Base-by-base conservation (phyloP, 106 monocot genomes). In the Posidonia australis region DNA sequence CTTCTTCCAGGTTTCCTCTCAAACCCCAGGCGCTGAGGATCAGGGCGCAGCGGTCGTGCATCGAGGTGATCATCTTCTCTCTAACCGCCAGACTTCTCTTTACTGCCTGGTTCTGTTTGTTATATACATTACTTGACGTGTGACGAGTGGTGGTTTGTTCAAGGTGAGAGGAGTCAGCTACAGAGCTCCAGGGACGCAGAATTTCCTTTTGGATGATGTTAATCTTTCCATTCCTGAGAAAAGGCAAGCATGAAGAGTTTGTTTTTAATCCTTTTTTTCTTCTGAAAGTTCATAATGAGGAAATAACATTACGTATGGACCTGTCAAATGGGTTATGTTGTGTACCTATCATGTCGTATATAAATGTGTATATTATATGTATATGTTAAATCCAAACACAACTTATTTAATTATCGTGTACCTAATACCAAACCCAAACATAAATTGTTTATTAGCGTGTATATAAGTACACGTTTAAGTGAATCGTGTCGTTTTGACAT, bases 91-190 rank as follows among this genome's bases (percentile, higher is more conserved):
- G 62, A 16, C 36, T 3, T 62, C 22, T 21, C 30, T 42, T 9
- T 20, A 16, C n/a, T 20, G 32, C 4, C 10, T 44, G 62, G 43
- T 62, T 36, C 30, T 56, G 56, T 56, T 22, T 22, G 5, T 56
- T 56, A 52, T 7, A 52, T 5, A 52, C 9, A 20, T 57, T 26
- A 18, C 59, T 32, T 14, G 21, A 17, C 13, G 1, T 46, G 13
- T 12, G n/a, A 29, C 30, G 6, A 10, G 1, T 43, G 16, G 24
- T 54, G 36, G 28, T 22, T 54, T 70, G 55, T 76, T 70, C 13
- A 74, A 98, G 96, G 90, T 90, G 64, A 98, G 55, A 67, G 77
- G 55, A 18, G 77, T 98, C 47, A 81, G 68, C 62, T 98, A 90
- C 65, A 78, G 85, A 44, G 82, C 96, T 56, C 90, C 90, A 25